Conservation (phyloP, 2,329 filamentous ascomycete genomes). For the Madurella fahalii region DNA sequence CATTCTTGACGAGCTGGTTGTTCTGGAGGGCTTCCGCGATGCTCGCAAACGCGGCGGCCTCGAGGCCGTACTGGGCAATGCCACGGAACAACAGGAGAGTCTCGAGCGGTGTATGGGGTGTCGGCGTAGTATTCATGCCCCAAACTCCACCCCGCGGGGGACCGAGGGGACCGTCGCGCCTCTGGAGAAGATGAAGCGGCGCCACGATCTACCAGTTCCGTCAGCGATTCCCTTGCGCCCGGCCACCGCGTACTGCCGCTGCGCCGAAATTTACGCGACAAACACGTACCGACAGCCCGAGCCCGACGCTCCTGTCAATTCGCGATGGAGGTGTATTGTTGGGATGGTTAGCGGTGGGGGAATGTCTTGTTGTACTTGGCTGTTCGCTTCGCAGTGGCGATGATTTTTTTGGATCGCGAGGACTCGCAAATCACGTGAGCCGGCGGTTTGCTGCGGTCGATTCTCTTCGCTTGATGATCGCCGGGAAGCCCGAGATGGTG, state of each 20-base stretch:
- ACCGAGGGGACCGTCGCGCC: conserved; percentile 33
- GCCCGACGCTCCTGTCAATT: conserved; percentile 12
- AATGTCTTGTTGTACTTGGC: not conserved
- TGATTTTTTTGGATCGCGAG: not conserved
- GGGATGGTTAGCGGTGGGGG: not conserved
- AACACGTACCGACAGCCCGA: conserved; percentile 16
- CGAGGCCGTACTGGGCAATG: conserved; percentile 29
- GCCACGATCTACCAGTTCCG: conserved; percentile 30
- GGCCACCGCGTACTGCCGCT: not conserved
- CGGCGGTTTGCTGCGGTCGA: not conserved
- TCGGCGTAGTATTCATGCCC: conserved; percentile 34
- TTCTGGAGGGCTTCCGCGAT: conserved; percentile 60
- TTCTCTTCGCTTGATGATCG: not conserved
- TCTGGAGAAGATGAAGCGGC: conserved; percentile 34
- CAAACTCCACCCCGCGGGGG: conserved; percentile 32
- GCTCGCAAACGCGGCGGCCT: conserved; percentile 32
- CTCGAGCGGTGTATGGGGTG: conserved; percentile 35
- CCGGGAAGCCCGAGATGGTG: not conserved
- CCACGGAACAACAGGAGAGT: conserved; percentile 34
- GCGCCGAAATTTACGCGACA: not conserved
- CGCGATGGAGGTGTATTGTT: conserved; percentile 2
- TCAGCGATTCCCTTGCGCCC: not conserved
- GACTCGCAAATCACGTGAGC: not conserved
- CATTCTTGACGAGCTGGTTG: conserved; percentile 68
- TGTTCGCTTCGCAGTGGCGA: not conserved